Conservation (phyloP, 345 rosid genomes). For the Eucalyptus cladocalyx region DNA sequence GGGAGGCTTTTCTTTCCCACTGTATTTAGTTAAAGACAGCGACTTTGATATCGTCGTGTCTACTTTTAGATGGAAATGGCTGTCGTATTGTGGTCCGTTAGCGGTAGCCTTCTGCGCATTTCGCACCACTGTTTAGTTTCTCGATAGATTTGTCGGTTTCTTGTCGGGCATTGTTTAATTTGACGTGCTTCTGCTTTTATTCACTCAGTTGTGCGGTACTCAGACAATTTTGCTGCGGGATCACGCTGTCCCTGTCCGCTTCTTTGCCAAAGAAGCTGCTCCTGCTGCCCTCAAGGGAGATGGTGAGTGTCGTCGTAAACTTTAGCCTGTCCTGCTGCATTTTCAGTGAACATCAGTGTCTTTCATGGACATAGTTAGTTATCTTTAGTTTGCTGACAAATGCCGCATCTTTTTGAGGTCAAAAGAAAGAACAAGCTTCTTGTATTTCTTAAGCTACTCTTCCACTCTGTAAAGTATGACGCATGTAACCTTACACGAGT, state of each 20-base stretch:
- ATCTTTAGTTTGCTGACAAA: neutral
- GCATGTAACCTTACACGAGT: neutral
- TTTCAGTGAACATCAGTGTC: neutral
- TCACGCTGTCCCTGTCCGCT: constrained; percentile 45
- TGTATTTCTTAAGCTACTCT: neutral
- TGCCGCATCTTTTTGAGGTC: neutral
- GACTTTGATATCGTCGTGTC: neutral
- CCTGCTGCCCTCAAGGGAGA: constrained; percentile 71
- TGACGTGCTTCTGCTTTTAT: neutral
- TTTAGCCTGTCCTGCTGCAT: neutral
- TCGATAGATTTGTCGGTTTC: neutral
- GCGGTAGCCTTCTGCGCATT: neutral
- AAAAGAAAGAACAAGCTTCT: neutral
- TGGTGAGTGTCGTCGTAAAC: constrained; percentile 35
- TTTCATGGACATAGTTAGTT: neutral
- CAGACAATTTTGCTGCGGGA: constrained; percentile 35
- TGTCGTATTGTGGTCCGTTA: neutral
- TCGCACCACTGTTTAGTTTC: neutral
- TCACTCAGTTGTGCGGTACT: constrained; percentile 45
- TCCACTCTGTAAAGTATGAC: neutral
- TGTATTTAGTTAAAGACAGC: neutral
- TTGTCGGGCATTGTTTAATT: neutral
- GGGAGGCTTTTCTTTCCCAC: neutral
- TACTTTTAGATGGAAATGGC: neutral
- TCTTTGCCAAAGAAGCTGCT: constrained; percentile 66